Evolutionary conservation across 2,329 filamentous ascomycete species (phyloP), one percentile per base, ranked within the genome.

Genomic region (Furcasterigmium sp.): DNA sequence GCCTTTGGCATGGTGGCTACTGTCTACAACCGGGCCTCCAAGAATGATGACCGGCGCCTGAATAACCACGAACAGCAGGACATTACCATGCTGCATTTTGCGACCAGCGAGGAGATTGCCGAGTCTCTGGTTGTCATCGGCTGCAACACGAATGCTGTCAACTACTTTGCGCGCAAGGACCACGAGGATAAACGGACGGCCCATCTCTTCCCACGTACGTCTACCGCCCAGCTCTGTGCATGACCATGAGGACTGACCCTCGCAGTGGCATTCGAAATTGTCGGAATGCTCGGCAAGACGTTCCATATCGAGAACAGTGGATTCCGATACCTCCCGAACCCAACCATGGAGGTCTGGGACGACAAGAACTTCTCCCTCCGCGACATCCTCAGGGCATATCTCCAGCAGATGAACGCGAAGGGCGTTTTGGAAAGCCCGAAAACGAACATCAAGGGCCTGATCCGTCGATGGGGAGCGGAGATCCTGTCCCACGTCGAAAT

Each of bases 241-340:
- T 15, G n/a, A 7, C 23, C 23, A 7, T 11, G 23, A 26, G 23
- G n/a, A n/a, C 32, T 35, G 4, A n/a, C 8, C 20, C 14, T 7
- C n/a, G 39, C 17, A 78, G 76, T 81, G 1, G 68, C 73, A 0
- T 80, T 80, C 40, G 77, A 81, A 51, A 65, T 81, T 1, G 55
- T 78, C 3, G 77, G 75, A n/a, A 80, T 81, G 76, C 57, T 80
- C 1, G 67, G 69, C 36, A 65, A 67, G 20, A 68, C 67, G 0
- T 61, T 78, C 18, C 72, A 77, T 41, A 70, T 78, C 18, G 60
- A 62, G 6, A 58, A 70, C 37, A 76, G 64, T 39, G 65, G 62
- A 44, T 80, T 74, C 47, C 73, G 73, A 2, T 70, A 72, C 55
- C 62, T 81, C 2, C 77, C 77, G 0, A 81, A 81, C 47, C 77